Evolutionary conservation across 345 rosid genomes (phyloP).

Genomic region (Syzygium aqueum): DNA sequence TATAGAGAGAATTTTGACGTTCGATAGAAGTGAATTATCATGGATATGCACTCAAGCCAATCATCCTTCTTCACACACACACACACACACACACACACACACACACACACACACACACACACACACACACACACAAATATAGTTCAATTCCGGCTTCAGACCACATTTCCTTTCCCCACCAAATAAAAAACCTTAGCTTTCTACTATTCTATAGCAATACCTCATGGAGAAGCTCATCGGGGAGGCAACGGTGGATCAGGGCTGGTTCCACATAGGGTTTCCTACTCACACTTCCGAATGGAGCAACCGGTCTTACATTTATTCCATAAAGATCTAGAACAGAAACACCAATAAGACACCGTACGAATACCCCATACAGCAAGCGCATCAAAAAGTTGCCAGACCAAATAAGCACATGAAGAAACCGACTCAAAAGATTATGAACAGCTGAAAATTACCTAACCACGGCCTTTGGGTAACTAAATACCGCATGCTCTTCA

Average conservation of each 20-base stretch:
- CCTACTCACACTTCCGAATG: conserved; percentile 67
- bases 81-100: too few species aligned
- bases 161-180: neutral
- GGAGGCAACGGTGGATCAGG: conserved; percentile 68
- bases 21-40: neutral
- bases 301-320: conserved; percentile 77
- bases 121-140: neutral
- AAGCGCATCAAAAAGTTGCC: neutral
- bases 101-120: too few species aligned
- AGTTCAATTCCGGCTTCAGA: neutral
- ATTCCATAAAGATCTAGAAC: conserved; percentile 78
- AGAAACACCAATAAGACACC: neutral
- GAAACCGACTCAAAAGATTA: neutral
- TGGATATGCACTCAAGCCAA: neutral
- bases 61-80: neutral
- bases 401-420: neutral
- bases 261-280: conserved; percentile 59
- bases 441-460: conserved; percentile 31
- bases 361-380: neutral
- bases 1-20: neutral
- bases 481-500: conserved; percentile 59
- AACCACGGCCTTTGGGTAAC: conserved; percentile 89
- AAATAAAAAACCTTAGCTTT: neutral
- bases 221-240: conserved; percentile 91
- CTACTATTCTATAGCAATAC: conserved; percentile 14